phyloP scores from a whole-genome alignment of 495 filamentous ascomycete genomes.

The Xylaria palmicola region DNA sequence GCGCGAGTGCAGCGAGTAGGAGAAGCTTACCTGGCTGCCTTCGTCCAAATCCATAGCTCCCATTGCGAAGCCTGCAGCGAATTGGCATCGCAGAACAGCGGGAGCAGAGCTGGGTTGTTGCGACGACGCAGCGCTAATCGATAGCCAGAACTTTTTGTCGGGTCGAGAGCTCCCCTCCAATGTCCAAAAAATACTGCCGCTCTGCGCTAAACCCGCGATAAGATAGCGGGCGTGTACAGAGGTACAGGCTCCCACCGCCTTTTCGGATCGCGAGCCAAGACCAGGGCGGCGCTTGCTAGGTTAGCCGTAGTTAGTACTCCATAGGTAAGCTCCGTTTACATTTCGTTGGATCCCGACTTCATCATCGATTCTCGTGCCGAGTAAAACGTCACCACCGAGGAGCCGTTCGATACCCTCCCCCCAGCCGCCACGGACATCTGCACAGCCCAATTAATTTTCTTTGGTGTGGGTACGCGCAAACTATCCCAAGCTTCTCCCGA shows the following conservation, averaged over 20 bases:
- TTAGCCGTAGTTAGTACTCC: too few relatives aligned
- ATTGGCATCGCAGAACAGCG: conserved; percentile 18
- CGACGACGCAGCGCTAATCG: background rate
- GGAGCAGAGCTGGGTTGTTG: background rate
- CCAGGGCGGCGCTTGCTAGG: too few relatives aligned
- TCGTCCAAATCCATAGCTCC: conserved; percentile 29
- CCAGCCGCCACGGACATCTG: background rate
- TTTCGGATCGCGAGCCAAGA: background rate
- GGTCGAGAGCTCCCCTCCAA: conserved; percentile 18
- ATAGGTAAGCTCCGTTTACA: conserved; percentile 12
- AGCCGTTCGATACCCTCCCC: background rate
- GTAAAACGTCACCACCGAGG: conserved; percentile 7
- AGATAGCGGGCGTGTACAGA: conserved; percentile 3
- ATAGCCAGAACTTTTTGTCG: conserved; percentile 26
- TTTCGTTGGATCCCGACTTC: conserved; percentile 14
- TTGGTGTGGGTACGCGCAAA: conserved; percentile 8
- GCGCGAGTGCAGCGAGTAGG: background rate
- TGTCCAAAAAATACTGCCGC: conserved; percentile 12
- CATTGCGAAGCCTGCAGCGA: conserved; percentile 15
- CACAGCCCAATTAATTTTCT: background rate
- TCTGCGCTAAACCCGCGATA: conserved; percentile 16
- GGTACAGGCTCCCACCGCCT: conserved; percentile 9
- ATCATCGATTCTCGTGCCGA: conserved; percentile 2
- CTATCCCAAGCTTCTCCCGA: background rate
- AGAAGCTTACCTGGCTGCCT: conserved; percentile 16